A percentile compares a stretch with the other conserved stretches of the same genome.
These are phyloP conservation scores for Macrophomina pseudophaseolina DNA, from an alignment of 2,329 filamentous ascomycete genomes.

Conservation along the genomic window DNA sequence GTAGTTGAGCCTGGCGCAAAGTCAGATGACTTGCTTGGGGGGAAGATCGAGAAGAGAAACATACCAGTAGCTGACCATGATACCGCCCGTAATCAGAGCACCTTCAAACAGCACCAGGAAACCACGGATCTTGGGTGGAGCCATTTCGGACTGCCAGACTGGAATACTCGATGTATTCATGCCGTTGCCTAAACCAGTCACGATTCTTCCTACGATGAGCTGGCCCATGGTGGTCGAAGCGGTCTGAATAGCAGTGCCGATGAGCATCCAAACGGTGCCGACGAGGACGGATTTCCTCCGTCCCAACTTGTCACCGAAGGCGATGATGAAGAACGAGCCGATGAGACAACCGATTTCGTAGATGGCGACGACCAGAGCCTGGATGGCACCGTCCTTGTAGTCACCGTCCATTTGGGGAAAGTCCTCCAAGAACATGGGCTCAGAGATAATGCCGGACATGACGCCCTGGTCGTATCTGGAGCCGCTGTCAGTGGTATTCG, in stretches of 20 bases:
- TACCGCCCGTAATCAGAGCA: conserved; percentile 56
- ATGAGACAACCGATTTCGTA: conserved; percentile 56
- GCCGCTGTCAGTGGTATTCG: not conserved
- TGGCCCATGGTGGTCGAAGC: conserved; percentile 42
- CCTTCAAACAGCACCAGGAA: conserved; percentile 64
- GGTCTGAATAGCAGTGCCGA: conserved; percentile 49
- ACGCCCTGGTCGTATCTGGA: conserved; percentile 34
- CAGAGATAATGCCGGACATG: conserved; percentile 49
- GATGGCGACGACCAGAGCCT: conserved; percentile 56
- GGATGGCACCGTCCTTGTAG: conserved; percentile 40
- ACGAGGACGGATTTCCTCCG: conserved; percentile 50
- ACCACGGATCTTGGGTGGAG: conserved; percentile 61
- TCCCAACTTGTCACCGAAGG: conserved; percentile 48
- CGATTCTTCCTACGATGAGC: conserved; percentile 57
- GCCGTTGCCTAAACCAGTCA: conserved; percentile 60
- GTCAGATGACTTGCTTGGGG: not conserved
- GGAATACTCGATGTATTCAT: conserved; percentile 61
- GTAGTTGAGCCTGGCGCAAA: not conserved
- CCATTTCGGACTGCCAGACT: conserved; percentile 59
- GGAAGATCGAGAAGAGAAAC: not conserved
- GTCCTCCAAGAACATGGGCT: conserved; percentile 39
- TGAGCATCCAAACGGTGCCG: conserved; percentile 47
- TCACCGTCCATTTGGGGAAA: conserved; percentile 47
- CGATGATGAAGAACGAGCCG: conserved; percentile 40
- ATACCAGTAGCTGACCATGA: conserved; percentile 55